Evolutionary conservation across 1,284 basidiomycete genomes (phyloP), one percentile per base, ranked within the genome.

Genomic region (Trichosporon sp.): DNA sequence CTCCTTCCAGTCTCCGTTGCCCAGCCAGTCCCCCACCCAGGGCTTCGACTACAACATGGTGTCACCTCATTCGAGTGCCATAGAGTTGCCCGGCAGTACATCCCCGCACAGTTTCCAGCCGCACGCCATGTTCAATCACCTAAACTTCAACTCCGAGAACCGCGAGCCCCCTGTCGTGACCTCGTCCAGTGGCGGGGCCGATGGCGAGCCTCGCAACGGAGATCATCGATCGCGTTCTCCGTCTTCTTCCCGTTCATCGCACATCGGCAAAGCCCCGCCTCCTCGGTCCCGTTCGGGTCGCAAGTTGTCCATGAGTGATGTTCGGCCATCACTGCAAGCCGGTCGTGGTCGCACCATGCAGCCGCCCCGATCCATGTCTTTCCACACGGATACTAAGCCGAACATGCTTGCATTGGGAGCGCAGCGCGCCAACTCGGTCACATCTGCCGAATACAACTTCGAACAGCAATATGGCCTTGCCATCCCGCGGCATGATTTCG

Each of bases 271-370:
- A 52, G 74, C 72, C 0, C 72, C 74, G 2, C 54, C 69, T 0
- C 58, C 67, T 6, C 68, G 69, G 1, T 66, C 72, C 19, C 68
- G 73, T 32, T 64, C 70, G 1, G 65, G 62, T 0, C 65, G 75
- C 29, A 77, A 77, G 56, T 62, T 71, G 11, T 77, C 75, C 4
- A 77, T 77, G 75, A 74, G 67, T 52, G 75, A 77, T 40, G 69
- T 63, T 27, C 64, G 72, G 37, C 75, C 75, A 5, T 61, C 52
- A 25, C 36, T 63, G 13, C 62, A 63, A 21, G 34, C 64, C 4
- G 44, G 46, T 5, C 58, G 66, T 2, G 66, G 68, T 1, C 60
- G 68, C 3, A 57, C 62, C 14, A 66, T 66, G 61, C 65, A 66
- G 29, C 68, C 68, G 3, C 68, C 68, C 4, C 59, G 68, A 6